Evolutionary conservation across 2,329 filamentous ascomycete species (phyloP), one percentile per base, ranked within the genome.

Genomic region (Magnaporthiopsis rhizophila): DNA sequence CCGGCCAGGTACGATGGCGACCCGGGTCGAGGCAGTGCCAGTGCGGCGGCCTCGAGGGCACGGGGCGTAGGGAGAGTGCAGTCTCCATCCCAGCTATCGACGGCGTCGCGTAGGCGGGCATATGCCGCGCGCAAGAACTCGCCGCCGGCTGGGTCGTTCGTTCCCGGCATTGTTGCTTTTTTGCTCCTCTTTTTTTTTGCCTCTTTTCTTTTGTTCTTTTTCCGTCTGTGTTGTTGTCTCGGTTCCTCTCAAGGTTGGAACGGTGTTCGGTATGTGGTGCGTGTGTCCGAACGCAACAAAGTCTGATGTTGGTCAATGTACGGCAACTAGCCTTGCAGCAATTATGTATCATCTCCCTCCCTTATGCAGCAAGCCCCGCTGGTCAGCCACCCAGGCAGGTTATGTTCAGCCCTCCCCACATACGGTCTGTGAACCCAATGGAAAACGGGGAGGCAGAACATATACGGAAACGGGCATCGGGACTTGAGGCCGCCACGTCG

Each of bases 11-110:
- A 78, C 12, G 63, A 66, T 0, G 70, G 64, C 24, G 70, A 69
- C 12, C 62, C 65, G 2, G 72, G 68, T 36, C 67, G 65, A 0
- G 79, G 78, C 32, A 84, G 77, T 12, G 78, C 74, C 7, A 75
- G 69, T 21, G 78, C 72, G 45, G 80, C 79, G 32, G 69, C 64
- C 13, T 69, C 64, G 38, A 84, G 70, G 59, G 73, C 69, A 2
- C 66, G n/a, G 24, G 21, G 7, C 15, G 53, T 26, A n/a, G 65
- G 26, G 72, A 24, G 1, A 81, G 81, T 79, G 58, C 88, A 89
- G 72, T 66, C 58, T 62, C 18, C 28, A 28, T 63, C 61, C 12
- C 64, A 67, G 11, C 53, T 18, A 34, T 61, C 32, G 13, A 69
- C 65, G 26, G 66, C 62, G 26, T 59, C 58, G 18, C 69, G 68